Percentiles rank a stretch among this genome's conserved stretches.
Evolutionary conservation across 75 land plant species (phyloP).

Genomic region (Picea glauca): DNA sequence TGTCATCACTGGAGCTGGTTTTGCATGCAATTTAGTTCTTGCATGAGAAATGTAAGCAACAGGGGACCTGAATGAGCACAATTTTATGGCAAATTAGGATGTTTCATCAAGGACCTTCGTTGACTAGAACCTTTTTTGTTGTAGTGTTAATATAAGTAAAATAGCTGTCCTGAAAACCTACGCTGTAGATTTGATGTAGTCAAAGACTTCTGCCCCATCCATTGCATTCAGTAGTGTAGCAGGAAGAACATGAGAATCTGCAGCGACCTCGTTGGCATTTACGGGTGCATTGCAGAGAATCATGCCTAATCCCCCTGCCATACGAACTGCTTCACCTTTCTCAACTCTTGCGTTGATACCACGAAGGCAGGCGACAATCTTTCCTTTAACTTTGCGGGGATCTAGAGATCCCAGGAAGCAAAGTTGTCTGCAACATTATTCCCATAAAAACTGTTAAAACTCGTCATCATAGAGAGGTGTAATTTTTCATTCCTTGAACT

Average conservation of each 20-base stretch:
- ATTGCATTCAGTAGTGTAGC: constrained; percentile 24
- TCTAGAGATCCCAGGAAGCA: constrained; percentile 43
- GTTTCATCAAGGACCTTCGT: not conserved
- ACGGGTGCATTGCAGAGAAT: constrained; percentile 35
- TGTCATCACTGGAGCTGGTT: constrained; percentile 63
- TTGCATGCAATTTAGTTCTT: constrained; percentile 20
- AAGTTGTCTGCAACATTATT: constrained; percentile 22
- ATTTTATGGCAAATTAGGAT: not conserved
- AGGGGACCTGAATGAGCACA: constrained; percentile 34
- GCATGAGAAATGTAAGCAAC: constrained; percentile 32
- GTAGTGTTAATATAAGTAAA: not conserved
- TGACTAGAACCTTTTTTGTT: not conserved
- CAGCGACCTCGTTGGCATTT: constrained; percentile 22
- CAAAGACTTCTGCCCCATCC: constrained; percentile 22
- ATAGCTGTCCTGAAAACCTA: constrained; percentile 11
- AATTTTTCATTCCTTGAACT: not conserved
- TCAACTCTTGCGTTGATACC: constrained; percentile 37
- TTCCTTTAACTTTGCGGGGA: constrained; percentile 47
- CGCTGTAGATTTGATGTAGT: constrained; percentile 43
- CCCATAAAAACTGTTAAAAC: not conserved
- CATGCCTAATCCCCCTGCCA: constrained; percentile 58
- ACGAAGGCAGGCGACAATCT: constrained; percentile 53
- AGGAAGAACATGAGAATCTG: constrained; percentile 57
- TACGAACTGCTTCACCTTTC: constrained; percentile 30
- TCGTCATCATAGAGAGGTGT: not conserved